phyloP scores from a whole-genome alignment of 73 alveolate species.

The Durusdinium trenchii region DNA sequence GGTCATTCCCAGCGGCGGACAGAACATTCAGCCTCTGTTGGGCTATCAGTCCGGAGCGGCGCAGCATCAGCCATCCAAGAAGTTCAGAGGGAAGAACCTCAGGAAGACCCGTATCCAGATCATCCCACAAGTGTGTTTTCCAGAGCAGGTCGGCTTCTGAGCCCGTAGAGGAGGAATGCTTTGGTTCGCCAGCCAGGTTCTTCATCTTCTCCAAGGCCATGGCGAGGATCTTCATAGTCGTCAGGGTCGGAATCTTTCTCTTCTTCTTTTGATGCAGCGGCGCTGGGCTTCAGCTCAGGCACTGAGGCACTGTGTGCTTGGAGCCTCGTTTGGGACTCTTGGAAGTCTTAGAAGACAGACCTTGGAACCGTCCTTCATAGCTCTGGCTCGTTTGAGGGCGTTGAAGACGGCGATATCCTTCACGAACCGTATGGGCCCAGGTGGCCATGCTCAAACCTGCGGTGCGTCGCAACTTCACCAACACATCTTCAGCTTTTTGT shows the following conservation, averaged over 20 bases:
- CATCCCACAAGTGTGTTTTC: not conserved
- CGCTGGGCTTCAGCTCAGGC: too few species aligned
- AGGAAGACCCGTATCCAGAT: slow-evolving; percentile 11
- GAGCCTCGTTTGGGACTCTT: too few species aligned
- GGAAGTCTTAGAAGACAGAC: too few species aligned
- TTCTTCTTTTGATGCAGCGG: too few species aligned
- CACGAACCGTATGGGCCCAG: too few species aligned
- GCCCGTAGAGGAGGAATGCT: not conserved
- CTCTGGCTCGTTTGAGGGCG: too few species aligned
- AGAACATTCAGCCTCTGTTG: slow-evolving; percentile 21
- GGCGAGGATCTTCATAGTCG: too few species aligned
- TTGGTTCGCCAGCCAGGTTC: not conserved
- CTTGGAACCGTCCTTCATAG: too few species aligned
- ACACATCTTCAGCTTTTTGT: not conserved
- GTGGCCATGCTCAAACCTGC: too few species aligned
- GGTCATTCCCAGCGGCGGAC: not conserved
- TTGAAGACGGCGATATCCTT: too few species aligned
- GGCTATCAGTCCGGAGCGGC: not conserved
- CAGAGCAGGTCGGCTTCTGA: not conserved
- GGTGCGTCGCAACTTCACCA: not conserved
- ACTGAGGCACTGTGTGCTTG: too few species aligned
- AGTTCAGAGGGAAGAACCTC: slow-evolving; percentile 45
- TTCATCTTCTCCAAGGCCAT: not conserved
- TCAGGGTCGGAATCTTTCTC: too few species aligned
- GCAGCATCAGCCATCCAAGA: slow-evolving; percentile 21